Conservation (phyloP, 805 yeast species). For the Tanozyma kutaoensis region DNA sequence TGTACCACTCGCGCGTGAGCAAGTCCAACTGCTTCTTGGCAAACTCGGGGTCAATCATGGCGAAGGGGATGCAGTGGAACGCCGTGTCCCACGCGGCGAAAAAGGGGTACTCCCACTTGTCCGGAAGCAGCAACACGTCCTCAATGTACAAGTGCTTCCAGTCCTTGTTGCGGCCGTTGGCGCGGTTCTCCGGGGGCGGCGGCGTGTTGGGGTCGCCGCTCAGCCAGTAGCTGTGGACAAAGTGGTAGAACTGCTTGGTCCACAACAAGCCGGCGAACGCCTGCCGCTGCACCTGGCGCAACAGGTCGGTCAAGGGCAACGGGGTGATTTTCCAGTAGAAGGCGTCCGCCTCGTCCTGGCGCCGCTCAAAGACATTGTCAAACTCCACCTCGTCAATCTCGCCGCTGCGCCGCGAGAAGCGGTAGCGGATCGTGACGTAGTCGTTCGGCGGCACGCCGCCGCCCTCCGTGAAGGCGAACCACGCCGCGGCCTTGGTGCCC, state of each 20-base stretch:
- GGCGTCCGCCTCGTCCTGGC: slow-evolving; percentile 84
- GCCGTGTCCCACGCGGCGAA: slow-evolving; percentile 97
- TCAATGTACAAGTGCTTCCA: slow-evolving; percentile 86
- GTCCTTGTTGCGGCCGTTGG: slow-evolving; percentile 74
- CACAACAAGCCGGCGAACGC: slow-evolving; percentile 89
- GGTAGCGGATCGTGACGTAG: slow-evolving; percentile 74
- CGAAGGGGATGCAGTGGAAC: slow-evolving; percentile 85
- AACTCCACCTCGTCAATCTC: slow-evolving; percentile 62
- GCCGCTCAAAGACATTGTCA: slow-evolving; percentile 52
- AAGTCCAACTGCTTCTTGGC: slow-evolving; percentile 82
- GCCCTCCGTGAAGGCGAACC: slow-evolving; percentile 64
- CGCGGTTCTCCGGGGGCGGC: slow-evolving; percentile 69
- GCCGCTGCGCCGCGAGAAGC: slow-evolving; percentile 30
- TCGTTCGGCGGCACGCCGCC: slow-evolving; percentile 81
- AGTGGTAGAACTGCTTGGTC: slow-evolving; percentile 87
- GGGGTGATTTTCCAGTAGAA: slow-evolving; percentile 86
- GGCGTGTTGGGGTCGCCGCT: slow-evolving; percentile 70
- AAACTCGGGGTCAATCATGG: slow-evolving; percentile 87
- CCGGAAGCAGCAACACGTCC: slow-evolving; percentile 81
- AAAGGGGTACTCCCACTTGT: slow-evolving; percentile 92
- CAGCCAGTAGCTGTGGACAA: slow-evolving; percentile 77
- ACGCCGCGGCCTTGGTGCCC: slow-evolving; percentile 82
- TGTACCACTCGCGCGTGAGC: slow-evolving; percentile 87
- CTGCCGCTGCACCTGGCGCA: slow-evolving; percentile 79
- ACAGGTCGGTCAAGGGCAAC: slow-evolving; percentile 65